Conservation (phyloP, 2,329 filamentous ascomycete genomes). For the Claviceps lovelessii region DNA sequence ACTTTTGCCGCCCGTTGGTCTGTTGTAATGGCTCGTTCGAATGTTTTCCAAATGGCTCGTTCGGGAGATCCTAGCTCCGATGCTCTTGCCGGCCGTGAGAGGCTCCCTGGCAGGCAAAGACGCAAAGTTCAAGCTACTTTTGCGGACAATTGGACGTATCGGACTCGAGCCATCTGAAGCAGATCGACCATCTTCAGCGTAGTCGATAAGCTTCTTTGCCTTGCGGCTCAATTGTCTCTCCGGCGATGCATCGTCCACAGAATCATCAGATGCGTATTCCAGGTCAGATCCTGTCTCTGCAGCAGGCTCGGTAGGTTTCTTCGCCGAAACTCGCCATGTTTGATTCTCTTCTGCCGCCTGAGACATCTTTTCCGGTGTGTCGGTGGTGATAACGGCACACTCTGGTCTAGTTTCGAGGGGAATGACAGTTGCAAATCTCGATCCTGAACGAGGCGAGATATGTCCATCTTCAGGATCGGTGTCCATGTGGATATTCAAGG, state of each 20-base stretch:
- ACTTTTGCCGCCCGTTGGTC: conserved; percentile 60
- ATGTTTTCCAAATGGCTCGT: conserved; percentile 64
- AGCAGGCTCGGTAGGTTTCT: not conserved
- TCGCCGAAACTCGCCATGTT: conserved; percentile 12
- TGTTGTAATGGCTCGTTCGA: conserved; percentile 60
- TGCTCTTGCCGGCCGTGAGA: conserved; percentile 68
- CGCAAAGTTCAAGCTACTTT: conserved; percentile 91
- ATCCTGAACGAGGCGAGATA: conserved; percentile 9
- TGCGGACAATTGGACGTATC: conserved; percentile 63
- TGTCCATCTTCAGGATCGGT: conserved; percentile 9
- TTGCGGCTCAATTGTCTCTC: conserved; percentile 3
- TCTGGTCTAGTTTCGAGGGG: conserved; percentile 12
- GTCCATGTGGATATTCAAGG: conserved; percentile 12
- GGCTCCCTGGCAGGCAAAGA: conserved; percentile 85
- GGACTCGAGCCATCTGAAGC: conserved; percentile 61
- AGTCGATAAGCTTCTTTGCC: not conserved
- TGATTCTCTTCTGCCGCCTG: conserved; percentile 33
- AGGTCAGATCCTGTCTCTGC: not conserved
- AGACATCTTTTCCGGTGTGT: conserved; percentile 25
- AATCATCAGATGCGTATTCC: not conserved
- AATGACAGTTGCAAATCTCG: conserved; percentile 7
- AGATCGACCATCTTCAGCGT: conserved; percentile 37
- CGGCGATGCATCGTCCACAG: conserved; percentile 3
- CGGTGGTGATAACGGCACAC: conserved; percentile 13
- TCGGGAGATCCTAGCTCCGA: conserved; percentile 57